Evolutionary conservation across 2,329 filamentous ascomycete genomes (phyloP).

Genomic region (Ophioceras dolichostomum): DNA sequence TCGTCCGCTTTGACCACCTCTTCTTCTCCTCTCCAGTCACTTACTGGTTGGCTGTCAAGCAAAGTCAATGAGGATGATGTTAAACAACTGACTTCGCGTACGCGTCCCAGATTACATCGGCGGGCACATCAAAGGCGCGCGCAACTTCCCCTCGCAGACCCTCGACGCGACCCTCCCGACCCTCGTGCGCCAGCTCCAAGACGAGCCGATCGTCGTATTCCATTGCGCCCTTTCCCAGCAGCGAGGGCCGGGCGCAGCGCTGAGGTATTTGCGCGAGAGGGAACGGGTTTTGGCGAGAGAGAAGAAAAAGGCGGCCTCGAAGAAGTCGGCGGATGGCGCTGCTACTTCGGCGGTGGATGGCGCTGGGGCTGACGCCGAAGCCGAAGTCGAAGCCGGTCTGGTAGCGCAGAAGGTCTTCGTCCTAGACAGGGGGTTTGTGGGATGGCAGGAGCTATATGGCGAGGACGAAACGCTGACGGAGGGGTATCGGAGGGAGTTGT

Average conservation of each 20-base stretch:
- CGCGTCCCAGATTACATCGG: conserved; percentile 62
- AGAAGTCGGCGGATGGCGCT: conserved; percentile 8
- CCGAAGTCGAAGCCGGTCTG: neutral
- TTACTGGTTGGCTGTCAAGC: conserved; percentile 1
- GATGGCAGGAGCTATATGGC: conserved; percentile 81
- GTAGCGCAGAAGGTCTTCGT: conserved; percentile 61
- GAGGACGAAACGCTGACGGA: conserved; percentile 72
- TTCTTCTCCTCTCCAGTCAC: neutral
- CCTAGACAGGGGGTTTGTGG: conserved; percentile 70
- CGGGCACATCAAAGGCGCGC: conserved; percentile 71
- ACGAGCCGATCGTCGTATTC: conserved; percentile 79
- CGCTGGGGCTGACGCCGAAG: conserved; percentile 14
- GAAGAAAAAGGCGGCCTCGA: conserved; percentile 5
- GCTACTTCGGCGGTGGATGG: conserved; percentile 14
- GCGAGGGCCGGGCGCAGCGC: conserved; percentile 72
- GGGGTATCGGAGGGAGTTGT: conserved; percentile 73
- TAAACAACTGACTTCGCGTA: neutral
- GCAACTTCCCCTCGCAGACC: conserved; percentile 60
- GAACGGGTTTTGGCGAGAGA: conserved; percentile 28
- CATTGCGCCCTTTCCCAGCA: conserved; percentile 91
- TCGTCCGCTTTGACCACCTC: conserved; percentile 11
- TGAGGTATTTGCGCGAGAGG: conserved; percentile 64
- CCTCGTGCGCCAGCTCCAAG: conserved; percentile 63
- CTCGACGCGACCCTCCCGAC: conserved; percentile 71
- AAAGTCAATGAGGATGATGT: no score